Evolutionary conservation across 768 basidiomycete species (phyloP), one percentile per base, ranked within the genome.

Genomic region (Daedalea quercina): DNA sequence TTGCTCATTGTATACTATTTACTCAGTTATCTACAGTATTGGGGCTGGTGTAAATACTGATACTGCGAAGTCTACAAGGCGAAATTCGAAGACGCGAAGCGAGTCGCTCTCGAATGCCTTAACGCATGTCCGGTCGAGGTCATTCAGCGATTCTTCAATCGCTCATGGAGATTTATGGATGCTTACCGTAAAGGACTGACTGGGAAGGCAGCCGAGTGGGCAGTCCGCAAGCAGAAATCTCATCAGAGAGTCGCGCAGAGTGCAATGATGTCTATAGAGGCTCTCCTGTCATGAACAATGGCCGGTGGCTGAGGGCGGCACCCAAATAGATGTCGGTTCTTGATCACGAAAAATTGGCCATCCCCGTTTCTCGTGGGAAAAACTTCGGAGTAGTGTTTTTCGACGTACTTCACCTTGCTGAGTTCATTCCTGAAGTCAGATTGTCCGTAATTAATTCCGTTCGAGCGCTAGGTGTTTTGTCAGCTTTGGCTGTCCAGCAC

Each of bases 181-280:
- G 66, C 70, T 6, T 76, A 74, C 48, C 56, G 58, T 3, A 28
- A 52, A 12, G 70, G 72, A 3, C 56, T 75, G 28, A 71, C 54
- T 11, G 70, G 71, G 11, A 62, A 63, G 26, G 71, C 70, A 28
- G 73, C 70, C 13, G 69, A 59, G 35, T 75, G 72, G 69, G 70
- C 70, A 13, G 70, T 73, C 2, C 46, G 52, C 15, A 68, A 69
- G 58, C 70, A 73, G 52, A 66, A 63, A 41, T 58, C 60, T 9
- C 74, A 75, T 51, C 52, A 64, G 17, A 24, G 24, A 19, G 54
- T 56, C 9, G 51, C 47, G 3, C 40, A 19, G 42, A 22, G 28
- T 7, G 68, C 67, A 13, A 69, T 73, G 69, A 65, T 65, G 60
- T 28, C 54, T n/a, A 56, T 73, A 20, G 69, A 73, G 13, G 65